phyloP scores from a whole-genome alignment of 768 basidiomycete genomes.

The Lyophyllum atratum region DNA sequence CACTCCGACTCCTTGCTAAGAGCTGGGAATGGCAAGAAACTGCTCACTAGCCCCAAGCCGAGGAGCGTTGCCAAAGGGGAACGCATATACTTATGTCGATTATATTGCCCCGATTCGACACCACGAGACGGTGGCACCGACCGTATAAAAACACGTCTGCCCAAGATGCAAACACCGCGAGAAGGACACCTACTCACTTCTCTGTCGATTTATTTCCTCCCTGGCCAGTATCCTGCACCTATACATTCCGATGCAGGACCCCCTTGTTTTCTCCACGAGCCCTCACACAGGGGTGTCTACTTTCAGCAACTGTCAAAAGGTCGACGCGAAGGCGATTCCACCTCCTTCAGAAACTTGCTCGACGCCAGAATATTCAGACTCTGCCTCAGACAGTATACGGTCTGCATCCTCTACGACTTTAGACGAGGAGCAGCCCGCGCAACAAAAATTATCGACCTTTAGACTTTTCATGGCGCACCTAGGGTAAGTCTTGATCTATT shows the following conservation, averaged over 20 bases:
- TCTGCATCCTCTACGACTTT: slow-evolving; percentile 33
- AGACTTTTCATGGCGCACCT: slow-evolving; percentile 67
- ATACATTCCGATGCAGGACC: slow-evolving; percentile 5
- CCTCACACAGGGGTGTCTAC: background rate
- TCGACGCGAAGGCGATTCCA: slow-evolving; percentile 2
- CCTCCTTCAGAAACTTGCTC: slow-evolving; percentile 1
- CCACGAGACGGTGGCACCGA: slow-evolving; percentile 23
- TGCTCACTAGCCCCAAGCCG: slow-evolving; percentile 20
- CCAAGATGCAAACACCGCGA: slow-evolving; percentile 5
- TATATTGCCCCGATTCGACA: slow-evolving; percentile 25
- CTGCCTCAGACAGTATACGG: slow-evolving; percentile 28
- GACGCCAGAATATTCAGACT: slow-evolving; percentile 1
- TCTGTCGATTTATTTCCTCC: background rate
- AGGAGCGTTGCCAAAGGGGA: slow-evolving; percentile 29
- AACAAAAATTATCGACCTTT: slow-evolving; percentile 47
- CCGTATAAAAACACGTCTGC: slow-evolving; percentile 30
- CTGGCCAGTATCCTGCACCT: background rate
- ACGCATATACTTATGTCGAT: slow-evolving; percentile 23
- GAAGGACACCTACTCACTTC: background rate
- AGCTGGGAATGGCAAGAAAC: slow-evolving; percentile 18
- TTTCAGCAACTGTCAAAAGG: background rate
- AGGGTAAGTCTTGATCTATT: slow-evolving; percentile 47
- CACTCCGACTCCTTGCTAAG: slow-evolving; percentile 19
- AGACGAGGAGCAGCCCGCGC: slow-evolving; percentile 21
- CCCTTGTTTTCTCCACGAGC: background rate